Conservation (phyloP, 306 rosid genomes). For the Sechiopsis laciniata region DNA sequence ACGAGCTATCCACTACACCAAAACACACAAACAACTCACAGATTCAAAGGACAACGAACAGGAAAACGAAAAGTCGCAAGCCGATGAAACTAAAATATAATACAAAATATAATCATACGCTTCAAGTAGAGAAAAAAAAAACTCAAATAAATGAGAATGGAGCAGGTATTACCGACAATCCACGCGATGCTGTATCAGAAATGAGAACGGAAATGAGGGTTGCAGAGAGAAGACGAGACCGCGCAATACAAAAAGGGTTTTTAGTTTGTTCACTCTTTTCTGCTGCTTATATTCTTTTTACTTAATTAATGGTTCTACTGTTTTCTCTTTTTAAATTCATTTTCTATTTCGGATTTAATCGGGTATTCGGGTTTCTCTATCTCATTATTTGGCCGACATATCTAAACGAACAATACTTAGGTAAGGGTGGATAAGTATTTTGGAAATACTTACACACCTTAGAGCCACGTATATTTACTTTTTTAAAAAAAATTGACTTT, state of each 20-base stretch:
- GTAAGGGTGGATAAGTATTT: no score
- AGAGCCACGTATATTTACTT: no score
- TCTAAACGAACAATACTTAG: no score
- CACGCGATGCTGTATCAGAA: conserved; percentile 18
- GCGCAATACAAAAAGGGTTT: neutral
- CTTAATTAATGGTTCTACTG: neutral
- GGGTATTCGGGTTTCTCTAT: neutral
- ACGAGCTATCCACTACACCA: neutral
- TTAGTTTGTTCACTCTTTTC: conserved; percentile 1
- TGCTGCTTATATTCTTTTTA: conserved; percentile 1
- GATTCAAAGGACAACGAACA: neutral
- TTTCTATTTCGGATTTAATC: neutral
- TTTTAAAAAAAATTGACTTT: no score
- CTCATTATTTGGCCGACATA: neutral
- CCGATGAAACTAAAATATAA: neutral
- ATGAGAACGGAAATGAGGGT: neutral
- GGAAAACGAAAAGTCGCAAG: neutral
- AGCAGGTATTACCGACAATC: conserved; percentile 22
- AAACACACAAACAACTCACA: neutral
- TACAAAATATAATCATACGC: neutral
- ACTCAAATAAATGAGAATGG: neutral
- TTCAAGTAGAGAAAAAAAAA: neutral
- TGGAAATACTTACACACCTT: no score
- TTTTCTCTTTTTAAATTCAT: neutral
- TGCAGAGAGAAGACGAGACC: neutral